Evolutionary conservation across 352 stramenopile genomes (phyloP).

Genomic region (Globisporangium uncinulatum): DNA sequence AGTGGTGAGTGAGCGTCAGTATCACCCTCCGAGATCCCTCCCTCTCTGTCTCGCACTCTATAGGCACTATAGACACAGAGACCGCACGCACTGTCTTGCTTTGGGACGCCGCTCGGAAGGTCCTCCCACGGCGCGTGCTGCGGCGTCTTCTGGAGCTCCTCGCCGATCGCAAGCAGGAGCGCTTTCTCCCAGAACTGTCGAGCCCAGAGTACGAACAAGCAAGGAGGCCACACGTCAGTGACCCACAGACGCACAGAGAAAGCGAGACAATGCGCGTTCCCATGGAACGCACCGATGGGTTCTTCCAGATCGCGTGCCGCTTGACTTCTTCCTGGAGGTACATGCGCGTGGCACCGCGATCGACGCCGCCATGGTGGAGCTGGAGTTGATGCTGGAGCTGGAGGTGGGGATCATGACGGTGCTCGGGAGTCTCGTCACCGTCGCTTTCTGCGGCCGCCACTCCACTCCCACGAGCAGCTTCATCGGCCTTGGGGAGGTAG

Average conservation of each 20-base stretch:
- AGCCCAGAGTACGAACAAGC: background rate
- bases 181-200: conserved; percentile 83
- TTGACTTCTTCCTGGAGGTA: conserved; percentile 85
- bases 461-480: background rate
- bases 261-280: background rate
- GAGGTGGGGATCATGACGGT: conserved; percentile 10
- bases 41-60: too few relatives aligned
- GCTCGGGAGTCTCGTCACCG: conserved; percentile 2
- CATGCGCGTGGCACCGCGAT: conserved; percentile 45
- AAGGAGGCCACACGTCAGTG: background rate
- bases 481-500: conserved; percentile 28
- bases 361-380: conserved; percentile 8
- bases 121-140: conserved; percentile 78
- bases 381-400: background rate
- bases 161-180: conserved; percentile 70
- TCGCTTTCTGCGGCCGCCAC: background rate
- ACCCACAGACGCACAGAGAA: background rate
- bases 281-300: conserved; percentile 37
- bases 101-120: conserved; percentile 42
- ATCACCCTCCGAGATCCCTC: too few relatives aligned
- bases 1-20: too few relatives aligned
- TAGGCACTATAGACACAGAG: background rate
- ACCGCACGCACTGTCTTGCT: conserved; percentile 33
- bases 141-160: conserved; percentile 76
- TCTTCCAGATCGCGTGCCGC: conserved; percentile 81